Conservation (phyloP, 1,139 yeast species). For the Taiozyma onychis region DNA sequence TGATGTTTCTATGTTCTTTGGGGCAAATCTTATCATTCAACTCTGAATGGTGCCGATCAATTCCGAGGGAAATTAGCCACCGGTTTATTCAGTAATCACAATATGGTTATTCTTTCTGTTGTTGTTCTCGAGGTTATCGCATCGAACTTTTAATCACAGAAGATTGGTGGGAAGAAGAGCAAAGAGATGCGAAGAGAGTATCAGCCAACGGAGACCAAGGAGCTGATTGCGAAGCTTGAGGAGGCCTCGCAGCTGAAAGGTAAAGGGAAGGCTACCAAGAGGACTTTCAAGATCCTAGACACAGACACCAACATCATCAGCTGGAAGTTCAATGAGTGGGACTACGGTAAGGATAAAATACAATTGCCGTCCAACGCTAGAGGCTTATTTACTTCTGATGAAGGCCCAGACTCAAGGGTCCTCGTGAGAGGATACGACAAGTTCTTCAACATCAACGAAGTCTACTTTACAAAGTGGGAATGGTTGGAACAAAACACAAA, state of each 20-base stretch:
- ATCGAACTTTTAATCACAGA: too few species aligned
- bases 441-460: slow-evolving; percentile 80
- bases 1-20: too few species aligned
- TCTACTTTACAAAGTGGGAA: slow-evolving; percentile 44
- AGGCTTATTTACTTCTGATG: slow-evolving; percentile 67
- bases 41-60: too few species aligned
- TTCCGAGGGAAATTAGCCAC: too few species aligned
- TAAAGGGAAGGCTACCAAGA: slow-evolving; percentile 34
- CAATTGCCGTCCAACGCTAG: slow-evolving; percentile 70
- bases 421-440: slow-evolving; percentile 90
- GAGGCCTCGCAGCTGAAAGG: slow-evolving; percentile 22
- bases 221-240: slow-evolving; percentile 25
- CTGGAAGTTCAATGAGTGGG: slow-evolving; percentile 93
- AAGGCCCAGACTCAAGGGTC: slow-evolving; percentile 32
- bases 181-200: slow-evolving; percentile 9
- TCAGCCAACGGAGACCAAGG: slow-evolving; percentile 11
- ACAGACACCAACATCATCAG: slow-evolving; percentile 30
- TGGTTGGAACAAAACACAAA: slow-evolving; percentile 39
- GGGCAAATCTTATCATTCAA: too few species aligned
- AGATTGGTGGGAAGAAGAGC: neutral
- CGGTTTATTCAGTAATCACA: too few species aligned
- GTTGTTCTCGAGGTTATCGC: too few species aligned
- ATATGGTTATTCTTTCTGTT: too few species aligned
- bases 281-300: slow-evolving; percentile 27
- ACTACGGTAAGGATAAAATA: slow-evolving; percentile 54